A percentile compares a stretch with the other conserved stretches of the same genome.
Evolutionary conservation across 176 grass and related monocot species (phyloP).

Genomic region (Pharus latifolius): DNA sequence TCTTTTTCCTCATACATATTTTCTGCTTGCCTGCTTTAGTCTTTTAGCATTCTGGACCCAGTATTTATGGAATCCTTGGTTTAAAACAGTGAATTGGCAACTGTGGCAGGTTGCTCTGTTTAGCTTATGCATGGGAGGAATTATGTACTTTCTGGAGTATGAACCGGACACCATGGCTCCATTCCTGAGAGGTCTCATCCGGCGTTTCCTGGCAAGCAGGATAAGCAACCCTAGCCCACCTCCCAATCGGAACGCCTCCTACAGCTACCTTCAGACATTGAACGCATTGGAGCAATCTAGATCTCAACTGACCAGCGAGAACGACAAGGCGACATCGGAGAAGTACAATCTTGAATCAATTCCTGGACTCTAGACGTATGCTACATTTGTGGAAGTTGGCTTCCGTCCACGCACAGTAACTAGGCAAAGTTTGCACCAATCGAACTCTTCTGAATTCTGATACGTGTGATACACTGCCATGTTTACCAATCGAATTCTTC

Average conservation of each 20-base stretch:
- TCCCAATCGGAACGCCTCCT: constrained; percentile 46
- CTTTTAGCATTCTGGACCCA: background rate
- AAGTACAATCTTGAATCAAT: constrained; percentile 88
- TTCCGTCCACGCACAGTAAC: no score
- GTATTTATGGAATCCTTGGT: background rate
- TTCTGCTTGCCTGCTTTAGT: background rate
- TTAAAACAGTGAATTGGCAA: background rate
- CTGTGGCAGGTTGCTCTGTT: constrained; percentile 81
- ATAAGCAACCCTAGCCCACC: constrained; percentile 68
- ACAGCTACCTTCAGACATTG: constrained; percentile 54
- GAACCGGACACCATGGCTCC: constrained; percentile 98
- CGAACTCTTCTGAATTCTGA: no score
- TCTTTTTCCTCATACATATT: background rate
- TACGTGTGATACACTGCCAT: no score
- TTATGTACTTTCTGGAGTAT: constrained; percentile 95
- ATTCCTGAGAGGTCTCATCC: constrained; percentile 84
- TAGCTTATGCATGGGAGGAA: constrained; percentile 93
- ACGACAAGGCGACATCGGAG: constrained; percentile 22
- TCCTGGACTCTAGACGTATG: constrained; percentile 67
- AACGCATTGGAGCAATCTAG: constrained; percentile 37
- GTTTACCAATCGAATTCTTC: no score
- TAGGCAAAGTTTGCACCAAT: no score
- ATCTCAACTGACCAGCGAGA: constrained; percentile 14
- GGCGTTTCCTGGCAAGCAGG: constrained; percentile 87
- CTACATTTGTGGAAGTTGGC: background rate